Evolutionary conservation across 768 basidiomycete genomes (phyloP).

Genomic region (Lentinula sp.): DNA sequence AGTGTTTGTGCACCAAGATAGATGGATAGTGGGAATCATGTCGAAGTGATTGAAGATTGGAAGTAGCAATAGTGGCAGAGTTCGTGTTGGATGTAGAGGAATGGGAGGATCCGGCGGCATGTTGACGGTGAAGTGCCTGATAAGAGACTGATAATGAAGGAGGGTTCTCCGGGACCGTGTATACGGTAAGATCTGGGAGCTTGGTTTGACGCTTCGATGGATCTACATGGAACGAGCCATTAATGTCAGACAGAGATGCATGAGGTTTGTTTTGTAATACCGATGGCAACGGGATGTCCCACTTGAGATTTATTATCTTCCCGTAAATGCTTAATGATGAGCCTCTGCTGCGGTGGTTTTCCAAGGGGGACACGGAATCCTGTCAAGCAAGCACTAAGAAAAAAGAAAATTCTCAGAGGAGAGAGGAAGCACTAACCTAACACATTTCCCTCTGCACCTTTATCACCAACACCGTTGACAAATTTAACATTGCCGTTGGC

Average conservation of each 20-base stretch:
- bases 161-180: not conserved
- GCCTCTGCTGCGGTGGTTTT: conserved; percentile 3
- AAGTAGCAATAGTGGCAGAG: not conserved
- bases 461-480: not conserved
- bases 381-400: not conserved
- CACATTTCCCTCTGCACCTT: not conserved
- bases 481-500: not conserved
- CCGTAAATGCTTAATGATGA: conserved; percentile 1
- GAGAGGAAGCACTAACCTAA: not conserved
- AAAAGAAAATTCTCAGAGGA: not conserved
- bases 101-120: not conserved
- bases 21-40: not conserved
- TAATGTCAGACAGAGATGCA: not conserved
- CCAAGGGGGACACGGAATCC: not conserved
- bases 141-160: not conserved
- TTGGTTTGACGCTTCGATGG: not conserved
- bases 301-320: not conserved
- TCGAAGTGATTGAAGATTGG: not conserved
- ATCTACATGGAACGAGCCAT: not conserved
- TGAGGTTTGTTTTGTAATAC: not conserved
- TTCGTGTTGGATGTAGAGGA: not conserved
- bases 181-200: not conserved
- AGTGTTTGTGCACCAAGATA: conserved; percentile 4
- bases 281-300: not conserved
- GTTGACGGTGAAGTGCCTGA: not conserved